These are phyloP conservation scores for Exserohilum rostratum DNA, from an alignment of 2,329 filamentous ascomycete genomes.

Conservation along the genomic window DNA sequence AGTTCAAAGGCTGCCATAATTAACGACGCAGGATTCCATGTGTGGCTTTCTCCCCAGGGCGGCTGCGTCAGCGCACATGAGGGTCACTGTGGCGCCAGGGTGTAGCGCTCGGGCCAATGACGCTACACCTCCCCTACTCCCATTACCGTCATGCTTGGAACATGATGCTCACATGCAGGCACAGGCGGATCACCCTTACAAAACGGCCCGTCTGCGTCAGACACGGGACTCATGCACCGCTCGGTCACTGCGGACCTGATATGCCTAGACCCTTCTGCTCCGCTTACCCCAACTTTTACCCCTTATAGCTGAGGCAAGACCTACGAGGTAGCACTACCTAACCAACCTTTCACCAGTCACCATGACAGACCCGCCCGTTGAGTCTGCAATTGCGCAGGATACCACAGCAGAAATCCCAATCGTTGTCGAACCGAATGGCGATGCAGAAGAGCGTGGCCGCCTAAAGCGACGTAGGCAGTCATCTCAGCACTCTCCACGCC, in stretches of 20 bases:
- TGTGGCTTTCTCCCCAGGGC: not conserved
- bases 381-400: slow-evolving; percentile 17
- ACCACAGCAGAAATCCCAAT: slow-evolving; percentile 51
- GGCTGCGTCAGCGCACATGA: slow-evolving; percentile 1
- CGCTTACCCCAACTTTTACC: slow-evolving; percentile 1
- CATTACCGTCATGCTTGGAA: slow-evolving; percentile 19
- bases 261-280: slow-evolving; percentile 2
- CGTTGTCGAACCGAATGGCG: slow-evolving; percentile 47
- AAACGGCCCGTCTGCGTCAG: slow-evolving; percentile 27
- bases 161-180: slow-evolving; percentile 21
- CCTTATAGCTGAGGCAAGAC: slow-evolving; percentile 16
- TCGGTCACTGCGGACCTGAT: slow-evolving; percentile 13
- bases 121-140: slow-evolving; percentile 5
- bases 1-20: not conserved
- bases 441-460: slow-evolving; percentile 39
- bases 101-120: slow-evolving; percentile 14
- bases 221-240: slow-evolving; percentile 27
- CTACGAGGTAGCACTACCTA: not conserved
- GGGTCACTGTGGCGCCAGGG: not conserved
- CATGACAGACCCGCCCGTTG: slow-evolving; percentile 7
- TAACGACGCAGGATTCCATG: not conserved
- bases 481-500: slow-evolving; percentile 37
- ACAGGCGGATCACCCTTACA: slow-evolving; percentile 14
- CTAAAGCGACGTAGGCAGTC: slow-evolving; percentile 40
- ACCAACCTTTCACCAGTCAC: slow-evolving; percentile 4